Percentiles rank a stretch among this genome's conserved stretches.
phyloP scores from a whole-genome alignment of 176 grass and related monocot genomes.

The Triticum turgidum region DNA sequence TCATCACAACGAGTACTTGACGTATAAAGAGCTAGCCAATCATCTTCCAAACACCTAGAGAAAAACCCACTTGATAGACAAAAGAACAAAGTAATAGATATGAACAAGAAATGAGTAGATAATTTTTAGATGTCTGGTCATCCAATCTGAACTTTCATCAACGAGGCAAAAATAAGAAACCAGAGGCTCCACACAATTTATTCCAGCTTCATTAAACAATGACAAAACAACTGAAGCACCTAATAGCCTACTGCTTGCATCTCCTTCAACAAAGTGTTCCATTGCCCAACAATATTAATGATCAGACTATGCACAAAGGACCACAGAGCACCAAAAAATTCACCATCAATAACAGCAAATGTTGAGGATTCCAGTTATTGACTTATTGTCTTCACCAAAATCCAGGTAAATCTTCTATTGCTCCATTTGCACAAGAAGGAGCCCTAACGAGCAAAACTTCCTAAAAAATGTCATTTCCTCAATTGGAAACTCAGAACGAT shows the following conservation, averaged over 20 bases:
- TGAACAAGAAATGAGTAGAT: neutral
- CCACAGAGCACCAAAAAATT: neutral
- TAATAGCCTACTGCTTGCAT: neutral
- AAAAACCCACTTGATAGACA: neutral
- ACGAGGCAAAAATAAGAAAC: neutral
- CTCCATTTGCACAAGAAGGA: neutral
- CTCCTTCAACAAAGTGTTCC: neutral
- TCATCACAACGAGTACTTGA: neutral
- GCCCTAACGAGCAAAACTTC: neutral
- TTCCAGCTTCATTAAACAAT: neutral
- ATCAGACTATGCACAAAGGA: neutral
- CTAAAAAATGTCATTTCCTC: neutral
- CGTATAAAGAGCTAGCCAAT: neutral
- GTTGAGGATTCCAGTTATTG: neutral
- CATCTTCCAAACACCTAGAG: neutral
- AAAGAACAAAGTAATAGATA: neutral
- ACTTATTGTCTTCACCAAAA: neutral
- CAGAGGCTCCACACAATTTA: neutral
- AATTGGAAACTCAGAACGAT: neutral
- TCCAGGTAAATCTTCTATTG: neutral
- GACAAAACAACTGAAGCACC: neutral
- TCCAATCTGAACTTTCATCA: neutral
- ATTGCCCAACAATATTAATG: neutral
- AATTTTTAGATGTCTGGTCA: neutral
- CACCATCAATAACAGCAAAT: neutral